Evolutionary conservation across 2,329 filamentous ascomycete genomes (phyloP), one percentile per base, ranked within the genome.

Genomic region (Cercospora sesami): DNA sequence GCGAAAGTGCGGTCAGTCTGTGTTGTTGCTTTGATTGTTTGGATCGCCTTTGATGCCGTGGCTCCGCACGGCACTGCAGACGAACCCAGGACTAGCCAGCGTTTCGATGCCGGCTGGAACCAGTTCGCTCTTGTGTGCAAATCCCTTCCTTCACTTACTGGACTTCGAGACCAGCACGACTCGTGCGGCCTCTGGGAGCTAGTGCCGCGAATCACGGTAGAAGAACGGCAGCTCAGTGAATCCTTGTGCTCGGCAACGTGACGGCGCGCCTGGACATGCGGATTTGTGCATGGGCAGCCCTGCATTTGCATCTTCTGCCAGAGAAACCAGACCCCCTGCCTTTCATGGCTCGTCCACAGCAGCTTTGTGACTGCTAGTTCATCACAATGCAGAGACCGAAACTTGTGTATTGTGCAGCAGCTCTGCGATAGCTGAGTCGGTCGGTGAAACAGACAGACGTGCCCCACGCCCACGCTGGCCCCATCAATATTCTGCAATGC

Each of bases 121-220:
- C 33, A 21, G 14, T 36, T 45, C 14, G 59, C 16, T 28, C 48
- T 28, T 28, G 48, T 8, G 48, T n/a, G 48, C 48, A 30, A 12
- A 55, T 55, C 23, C 48, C 48, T 55, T 30, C 48, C 23, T 53
- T 30, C 48, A 55, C 23, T 30, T 23, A 55, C 23, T 42, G 58
- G 2, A n/a, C 55, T 45, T 42, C 31, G 9, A n/a, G n/a, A 16
- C 18, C 36, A n/a, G 60, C 60, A 62, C 42, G 42, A 62, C 26
- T 48, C 36, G 42, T 51, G 60, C 60, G 60, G 8, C 3, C 42
- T 21, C 23, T 10, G 4, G 12, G 14, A 10, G 26, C 36, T 14
- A 30, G 28, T 31, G 42, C 36, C 42, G 42, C 60, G 60, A 62
- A 62, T 62, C 60, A 62, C 60, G 60, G 60, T n/a, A 62, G 36